Base-by-base conservation (phyloP, 805 yeast species). In the Metschnikowia baotianmanensis region DNA sequence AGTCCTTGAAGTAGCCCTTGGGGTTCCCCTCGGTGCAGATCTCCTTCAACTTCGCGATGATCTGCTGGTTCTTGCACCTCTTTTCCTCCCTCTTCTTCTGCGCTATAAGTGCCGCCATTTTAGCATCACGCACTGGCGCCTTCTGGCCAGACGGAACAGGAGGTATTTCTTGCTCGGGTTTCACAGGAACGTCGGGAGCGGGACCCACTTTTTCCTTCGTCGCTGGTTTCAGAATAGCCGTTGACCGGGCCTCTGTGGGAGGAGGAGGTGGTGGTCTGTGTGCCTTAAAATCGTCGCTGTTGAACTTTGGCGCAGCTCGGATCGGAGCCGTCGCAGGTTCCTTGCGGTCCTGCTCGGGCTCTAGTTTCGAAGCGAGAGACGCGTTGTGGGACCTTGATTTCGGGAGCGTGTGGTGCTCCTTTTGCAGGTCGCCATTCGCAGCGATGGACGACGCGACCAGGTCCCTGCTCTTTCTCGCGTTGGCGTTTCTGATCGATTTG, bases 11-110 rank as follows among this genome's bases (percentile, higher is more conserved):
- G 35, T 76, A 59, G 39, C 69, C 70, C 23, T 80, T 77, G 10
- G 99, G 99, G 63, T 93, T 95, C 6, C 90, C 93, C 23, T 78
- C 80, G 2, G 88, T 74, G 56, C 96, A 91, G 34, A 90, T 90
- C 28, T 80, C 78, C 41, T 77, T 72, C 36, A 93, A 69, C 53
- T 80, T 84, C 33, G 78, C 76, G 50, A 86, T 75, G 12, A 86
- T 81, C 55, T 85, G 86, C 36, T 75, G 79, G 51, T 86, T 88
- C 54, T 77, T 77, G 42, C 78, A 76, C 47, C 78, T 82, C 59
- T 87, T 82, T 38, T 86, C 86, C 56, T 87, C 96, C 35, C 91
- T 78, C 53, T 86, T 84, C 57, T 80, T 76, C 49, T 79, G 86
- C 2, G 76, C 75, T 48, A 65, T 61, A 48, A 71, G 65, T 28